Conservation (phyloP, 805 yeast species). For the Teunomyces stri region DNA sequence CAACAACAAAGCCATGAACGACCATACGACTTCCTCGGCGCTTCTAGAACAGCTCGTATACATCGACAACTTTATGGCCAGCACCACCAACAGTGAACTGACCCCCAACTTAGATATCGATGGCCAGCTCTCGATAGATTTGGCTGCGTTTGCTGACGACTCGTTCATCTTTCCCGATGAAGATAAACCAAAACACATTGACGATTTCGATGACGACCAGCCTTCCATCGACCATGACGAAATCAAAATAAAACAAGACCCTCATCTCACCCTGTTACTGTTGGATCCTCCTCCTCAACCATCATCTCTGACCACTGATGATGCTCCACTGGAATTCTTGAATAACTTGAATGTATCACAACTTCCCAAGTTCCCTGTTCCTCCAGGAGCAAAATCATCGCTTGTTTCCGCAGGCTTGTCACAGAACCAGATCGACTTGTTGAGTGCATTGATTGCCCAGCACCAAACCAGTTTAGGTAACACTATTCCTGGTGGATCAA, state of each 20-base stretch:
- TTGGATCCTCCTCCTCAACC: neutral
- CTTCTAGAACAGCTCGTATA: constrained; percentile 75
- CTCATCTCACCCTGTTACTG: constrained; percentile 1
- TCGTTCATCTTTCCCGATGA: constrained; percentile 80
- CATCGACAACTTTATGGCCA: constrained; percentile 65
- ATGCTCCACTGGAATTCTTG: constrained; percentile 2
- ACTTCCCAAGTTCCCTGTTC: constrained; percentile 64
- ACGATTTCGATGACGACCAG: constrained; percentile 13
- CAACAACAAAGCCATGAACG: neutral
- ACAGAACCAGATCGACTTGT: constrained; percentile 67
- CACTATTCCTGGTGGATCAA: constrained; percentile 6
- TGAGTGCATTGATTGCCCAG: constrained; percentile 71
- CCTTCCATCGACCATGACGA: constrained; percentile 5
- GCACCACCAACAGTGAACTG: constrained; percentile 21
- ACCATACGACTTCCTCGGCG: constrained; percentile 33
- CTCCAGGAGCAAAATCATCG: constrained; percentile 67
- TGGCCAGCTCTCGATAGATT: constrained; percentile 48
- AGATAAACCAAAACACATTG: constrained; percentile 53
- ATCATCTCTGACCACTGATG: neutral
- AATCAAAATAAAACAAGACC: constrained; percentile 1
- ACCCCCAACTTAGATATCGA: constrained; percentile 41
- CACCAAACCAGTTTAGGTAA: constrained; percentile 42
- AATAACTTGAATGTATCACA: neutral
- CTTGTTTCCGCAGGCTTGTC: constrained; percentile 64
- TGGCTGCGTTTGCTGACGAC: constrained; percentile 82